Base-by-base conservation (phyloP, 805 yeast species). In the Phaffomyces thermotolerans region DNA sequence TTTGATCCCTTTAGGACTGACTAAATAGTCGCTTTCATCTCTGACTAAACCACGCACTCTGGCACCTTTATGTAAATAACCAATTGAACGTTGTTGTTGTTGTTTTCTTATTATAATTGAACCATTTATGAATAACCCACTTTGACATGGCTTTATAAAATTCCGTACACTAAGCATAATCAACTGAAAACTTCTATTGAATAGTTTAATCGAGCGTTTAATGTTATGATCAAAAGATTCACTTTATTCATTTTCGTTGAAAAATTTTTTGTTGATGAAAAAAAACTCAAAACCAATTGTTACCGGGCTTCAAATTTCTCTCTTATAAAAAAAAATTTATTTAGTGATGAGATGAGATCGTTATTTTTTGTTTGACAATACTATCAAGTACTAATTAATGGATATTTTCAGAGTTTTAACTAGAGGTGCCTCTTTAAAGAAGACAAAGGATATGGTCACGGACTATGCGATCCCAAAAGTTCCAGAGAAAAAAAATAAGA, bases 361-460 rank as follows among this genome's bases (percentile, higher is more conserved):
- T 13, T n/a, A 14, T 20, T 20, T 10, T n/a, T n/a, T 14, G 30
- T n/a, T 31, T 9, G 10, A 25, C 18, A 8, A 10, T 33, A n/a
- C 17, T 2, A 34, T n/a, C 13, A 36, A 17, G 30, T 24, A 32
- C 6, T 22, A 3, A 12, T 24, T 7, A 1, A 89, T 89, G 96
- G 99, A 91, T 67, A 83, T 91, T 47, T 93, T 91, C 62, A 72
- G 86, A 55, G 80, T 93, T 3, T 72, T 91, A 32, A 71, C 89
- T 0, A 71, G 97, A 57, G 98, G 98, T 20, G 95, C 97, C 0
- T 73, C 80, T 12, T 67, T 91, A 41, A 81, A 79, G 58, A 78
- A 79, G 60, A 66, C 75, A 22, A 78, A 51, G 25, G 47, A 42
- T 10, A 43, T 54, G 6, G 54, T 46, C 17, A 64, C 64, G 24